These are phyloP conservation scores for Kernera saxatilis DNA, from an alignment of 345 rosid genomes.

Conservation along the genomic window DNA sequence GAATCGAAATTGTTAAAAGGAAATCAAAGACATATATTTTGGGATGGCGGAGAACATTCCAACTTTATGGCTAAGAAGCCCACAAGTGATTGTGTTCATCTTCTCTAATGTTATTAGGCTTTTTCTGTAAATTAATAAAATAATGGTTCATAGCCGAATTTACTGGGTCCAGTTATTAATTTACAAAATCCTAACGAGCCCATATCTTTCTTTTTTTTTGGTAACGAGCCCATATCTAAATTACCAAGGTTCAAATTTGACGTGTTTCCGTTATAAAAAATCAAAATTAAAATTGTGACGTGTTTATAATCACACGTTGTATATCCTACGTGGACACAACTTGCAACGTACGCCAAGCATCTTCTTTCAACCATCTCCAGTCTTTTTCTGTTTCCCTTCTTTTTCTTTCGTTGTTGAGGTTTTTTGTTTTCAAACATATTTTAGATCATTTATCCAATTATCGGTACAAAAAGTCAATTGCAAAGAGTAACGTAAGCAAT, in stretches of 20 bases:
- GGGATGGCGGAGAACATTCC: neutral
- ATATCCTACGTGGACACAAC: slow-evolving; percentile 41
- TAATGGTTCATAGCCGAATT: neutral
- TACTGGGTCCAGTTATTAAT: neutral
- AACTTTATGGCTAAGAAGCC: neutral
- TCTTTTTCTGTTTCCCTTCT: no score
- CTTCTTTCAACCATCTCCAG: neutral
- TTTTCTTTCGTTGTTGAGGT: no score
- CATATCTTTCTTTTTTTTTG: no score
- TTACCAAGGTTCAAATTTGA: slow-evolving; percentile 13
- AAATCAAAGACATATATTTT: neutral
- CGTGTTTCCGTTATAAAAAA: no score
- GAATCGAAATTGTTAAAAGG: neutral
- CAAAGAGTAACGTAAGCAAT: neutral
- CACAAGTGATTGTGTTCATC: neutral
- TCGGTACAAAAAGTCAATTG: neutral
- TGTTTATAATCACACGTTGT: slow-evolving; percentile 37
- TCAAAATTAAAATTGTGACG: no score
- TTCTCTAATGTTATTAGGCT: neutral
- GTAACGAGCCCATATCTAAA: neutral
- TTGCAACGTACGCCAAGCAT: slow-evolving; percentile 23
- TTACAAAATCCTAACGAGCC: neutral
- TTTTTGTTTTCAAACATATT: neutral
- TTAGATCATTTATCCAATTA: neutral
- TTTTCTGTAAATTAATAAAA: neutral